Percentiles rank a stretch among this genome's conserved stretches.
phyloP scores from a whole-genome alignment of 768 basidiomycete genomes.

The Mycena venus region DNA sequence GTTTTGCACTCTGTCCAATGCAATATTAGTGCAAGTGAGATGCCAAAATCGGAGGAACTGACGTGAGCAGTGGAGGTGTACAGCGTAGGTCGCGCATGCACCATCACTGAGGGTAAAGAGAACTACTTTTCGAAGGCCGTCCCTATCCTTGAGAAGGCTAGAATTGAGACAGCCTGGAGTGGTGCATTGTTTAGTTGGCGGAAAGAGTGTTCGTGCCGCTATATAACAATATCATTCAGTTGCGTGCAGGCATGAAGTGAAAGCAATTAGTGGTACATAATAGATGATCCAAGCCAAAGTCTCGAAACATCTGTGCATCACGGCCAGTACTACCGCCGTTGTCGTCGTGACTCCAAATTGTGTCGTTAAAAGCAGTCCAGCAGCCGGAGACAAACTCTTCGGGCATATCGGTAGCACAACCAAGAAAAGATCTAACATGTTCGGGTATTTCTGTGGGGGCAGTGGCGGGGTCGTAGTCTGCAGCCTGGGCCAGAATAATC shows the following conservation, averaged over 20 bases:
- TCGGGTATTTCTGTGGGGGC: not conserved
- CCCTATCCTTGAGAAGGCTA: not conserved
- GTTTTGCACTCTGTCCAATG: too few species aligned
- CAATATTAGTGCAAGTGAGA: too few species aligned
- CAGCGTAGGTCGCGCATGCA: slow-evolving; percentile 3
- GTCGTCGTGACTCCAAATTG: not conserved
- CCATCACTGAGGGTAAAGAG: too few species aligned
- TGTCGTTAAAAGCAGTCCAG: not conserved
- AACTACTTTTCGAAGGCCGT: not conserved
- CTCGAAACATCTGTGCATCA: slow-evolving; percentile 1
- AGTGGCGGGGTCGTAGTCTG: not conserved
- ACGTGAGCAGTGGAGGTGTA: not conserved
- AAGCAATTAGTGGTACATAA: not conserved
- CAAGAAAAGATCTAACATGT: not conserved
- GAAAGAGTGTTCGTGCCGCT: slow-evolving; percentile 3
- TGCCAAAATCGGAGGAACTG: not conserved
- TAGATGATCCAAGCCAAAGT: not conserved
- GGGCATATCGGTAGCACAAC: slow-evolving; percentile 6
- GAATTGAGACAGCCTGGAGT: not conserved
- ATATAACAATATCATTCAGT: not conserved
- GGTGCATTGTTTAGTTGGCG: not conserved
- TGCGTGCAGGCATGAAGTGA: too few species aligned
- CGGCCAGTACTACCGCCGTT: not conserved
- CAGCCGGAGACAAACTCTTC: too few species aligned
- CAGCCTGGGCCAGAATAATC: not conserved